Conservation (phyloP, 2,329 filamentous ascomycete genomes). For the Cordyceps farinosa region DNA sequence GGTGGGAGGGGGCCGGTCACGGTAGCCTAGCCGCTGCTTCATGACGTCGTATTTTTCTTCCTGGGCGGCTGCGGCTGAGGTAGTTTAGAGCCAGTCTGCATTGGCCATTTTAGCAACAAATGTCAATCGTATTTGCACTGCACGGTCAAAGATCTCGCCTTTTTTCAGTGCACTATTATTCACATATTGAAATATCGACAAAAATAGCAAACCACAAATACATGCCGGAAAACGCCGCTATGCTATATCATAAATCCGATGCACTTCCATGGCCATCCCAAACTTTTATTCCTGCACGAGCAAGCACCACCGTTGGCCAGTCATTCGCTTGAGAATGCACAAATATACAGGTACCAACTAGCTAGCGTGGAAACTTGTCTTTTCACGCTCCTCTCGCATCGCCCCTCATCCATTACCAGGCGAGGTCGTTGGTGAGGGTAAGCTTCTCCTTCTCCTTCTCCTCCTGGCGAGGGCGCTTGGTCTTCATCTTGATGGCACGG, state of each 20-base stretch:
- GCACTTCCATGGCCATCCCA: constrained; percentile 3
- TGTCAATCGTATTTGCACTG: too few relatives aligned
- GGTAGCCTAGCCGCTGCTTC: background rate
- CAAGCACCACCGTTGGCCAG: background rate
- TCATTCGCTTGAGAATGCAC: background rate
- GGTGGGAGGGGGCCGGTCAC: background rate
- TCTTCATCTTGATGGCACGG: constrained; percentile 44
- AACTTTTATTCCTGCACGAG: constrained; percentile 3
- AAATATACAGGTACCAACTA: constrained; percentile 7
- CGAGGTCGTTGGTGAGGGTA: constrained; percentile 39
- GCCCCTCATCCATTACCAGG: constrained; percentile 31
- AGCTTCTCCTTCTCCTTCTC: constrained; percentile 57
- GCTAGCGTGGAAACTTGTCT: background rate
- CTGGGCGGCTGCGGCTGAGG: background rate
- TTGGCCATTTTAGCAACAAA: background rate
- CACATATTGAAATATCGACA: constrained; percentile 14
- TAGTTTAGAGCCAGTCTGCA: background rate
- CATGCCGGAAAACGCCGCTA: constrained; percentile 18
- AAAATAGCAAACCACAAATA: constrained; percentile 10
- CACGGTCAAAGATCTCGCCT: too few relatives aligned
- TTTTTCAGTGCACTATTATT: constrained; percentile 6
- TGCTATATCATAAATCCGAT: constrained; percentile 16
- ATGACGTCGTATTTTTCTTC: constrained; percentile 11
- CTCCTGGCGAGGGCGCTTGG: constrained; percentile 45
- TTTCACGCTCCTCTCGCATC: background rate